Percentiles rank a stretch among this genome's conserved stretches.
phyloP scores from a whole-genome alignment of 352 stramenopile species.

The Phytopythium chamaehyphon region DNA sequence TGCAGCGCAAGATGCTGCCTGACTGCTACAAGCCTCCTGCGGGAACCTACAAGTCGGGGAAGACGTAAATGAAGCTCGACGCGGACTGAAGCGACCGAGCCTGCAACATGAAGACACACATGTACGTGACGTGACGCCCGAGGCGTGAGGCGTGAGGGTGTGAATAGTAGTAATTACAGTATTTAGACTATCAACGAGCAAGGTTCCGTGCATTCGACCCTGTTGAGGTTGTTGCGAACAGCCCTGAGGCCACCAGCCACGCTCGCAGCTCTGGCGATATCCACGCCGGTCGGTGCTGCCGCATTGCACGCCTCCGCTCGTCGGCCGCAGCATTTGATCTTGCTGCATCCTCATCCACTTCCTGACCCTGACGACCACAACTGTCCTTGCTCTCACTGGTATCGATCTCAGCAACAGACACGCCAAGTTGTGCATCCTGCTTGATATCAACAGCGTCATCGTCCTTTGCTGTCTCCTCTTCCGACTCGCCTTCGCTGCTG shows the following conservation, averaged over 20 bases:
- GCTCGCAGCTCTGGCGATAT: constrained; percentile 51
- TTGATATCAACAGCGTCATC: not conserved
- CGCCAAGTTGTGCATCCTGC: too few relatives aligned
- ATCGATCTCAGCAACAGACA: too few relatives aligned
- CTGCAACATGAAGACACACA: not conserved
- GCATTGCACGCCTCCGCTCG: constrained; percentile 3
- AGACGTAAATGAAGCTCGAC: constrained; percentile 39
- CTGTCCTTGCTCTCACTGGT: too few relatives aligned
- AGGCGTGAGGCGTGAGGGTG: not conserved
- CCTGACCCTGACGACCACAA: too few relatives aligned
- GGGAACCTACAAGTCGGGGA: constrained; percentile 83
- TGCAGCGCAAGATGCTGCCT: constrained; percentile 83
- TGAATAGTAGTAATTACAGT: constrained; percentile 11
- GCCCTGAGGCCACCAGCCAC: constrained; percentile 41
- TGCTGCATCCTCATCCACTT: too few relatives aligned
- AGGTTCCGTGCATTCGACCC: not conserved
- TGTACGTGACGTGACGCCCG: constrained; percentile 1
- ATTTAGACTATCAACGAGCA: not conserved
- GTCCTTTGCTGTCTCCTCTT: constrained; percentile 5
- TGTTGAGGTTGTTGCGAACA: constrained; percentile 34
- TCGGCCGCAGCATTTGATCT: not conserved
- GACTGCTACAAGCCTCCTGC: constrained; percentile 81
- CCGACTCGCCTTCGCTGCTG: constrained; percentile 5
- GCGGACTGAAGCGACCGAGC: not conserved
- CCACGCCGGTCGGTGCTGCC: constrained; percentile 52